phyloP scores from a whole-genome alignment of 2,329 filamentous ascomycete genomes.

The Cladosporium cucumerinum region DNA sequence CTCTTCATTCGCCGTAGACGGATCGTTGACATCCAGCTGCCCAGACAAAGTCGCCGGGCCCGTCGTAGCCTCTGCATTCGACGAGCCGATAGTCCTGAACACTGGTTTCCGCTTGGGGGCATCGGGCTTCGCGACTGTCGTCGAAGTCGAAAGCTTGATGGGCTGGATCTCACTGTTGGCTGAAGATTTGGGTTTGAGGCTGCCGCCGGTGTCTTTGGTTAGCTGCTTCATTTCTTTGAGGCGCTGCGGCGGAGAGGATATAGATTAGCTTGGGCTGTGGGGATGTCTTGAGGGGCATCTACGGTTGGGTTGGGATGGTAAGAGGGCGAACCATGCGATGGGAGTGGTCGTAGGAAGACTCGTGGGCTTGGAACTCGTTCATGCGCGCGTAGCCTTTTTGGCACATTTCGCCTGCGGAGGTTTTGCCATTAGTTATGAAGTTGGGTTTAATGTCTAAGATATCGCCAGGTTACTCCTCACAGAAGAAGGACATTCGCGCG shows the following conservation, averaged over 20 bases:
- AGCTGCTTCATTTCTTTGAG: slow-evolving; percentile 85
- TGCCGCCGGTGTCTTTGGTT: slow-evolving; percentile 66
- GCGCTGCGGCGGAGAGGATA: slow-evolving; percentile 41
- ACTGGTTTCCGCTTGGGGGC: slow-evolving; percentile 31
- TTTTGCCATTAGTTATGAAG: background rate
- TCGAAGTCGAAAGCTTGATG: slow-evolving; percentile 2
- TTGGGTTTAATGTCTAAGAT: background rate
- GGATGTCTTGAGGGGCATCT: background rate
- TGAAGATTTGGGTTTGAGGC: slow-evolving; percentile 62
- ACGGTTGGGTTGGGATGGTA: background rate
- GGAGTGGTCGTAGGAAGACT: slow-evolving; percentile 90
- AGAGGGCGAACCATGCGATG: slow-evolving; percentile 67
- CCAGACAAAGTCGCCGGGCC: slow-evolving; percentile 6
- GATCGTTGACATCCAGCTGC: slow-evolving; percentile 9
- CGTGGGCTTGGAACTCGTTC: slow-evolving; percentile 94
- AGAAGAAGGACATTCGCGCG: slow-evolving; percentile 59
- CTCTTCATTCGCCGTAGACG: slow-evolving; percentile 11
- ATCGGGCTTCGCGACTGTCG: background rate
- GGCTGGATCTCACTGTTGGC: slow-evolving; percentile 40
- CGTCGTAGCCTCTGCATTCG: background rate
- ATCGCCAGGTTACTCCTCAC: slow-evolving; percentile 32
- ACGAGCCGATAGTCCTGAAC: slow-evolving; percentile 24
- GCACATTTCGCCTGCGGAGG: slow-evolving; percentile 66
- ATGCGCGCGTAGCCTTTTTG: slow-evolving; percentile 92
- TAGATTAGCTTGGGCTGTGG: background rate